Evolutionary conservation across 176 grass and related monocot species (phyloP), one percentile per base, ranked within the genome.

Genomic region (Rhynchospora tenuis): DNA sequence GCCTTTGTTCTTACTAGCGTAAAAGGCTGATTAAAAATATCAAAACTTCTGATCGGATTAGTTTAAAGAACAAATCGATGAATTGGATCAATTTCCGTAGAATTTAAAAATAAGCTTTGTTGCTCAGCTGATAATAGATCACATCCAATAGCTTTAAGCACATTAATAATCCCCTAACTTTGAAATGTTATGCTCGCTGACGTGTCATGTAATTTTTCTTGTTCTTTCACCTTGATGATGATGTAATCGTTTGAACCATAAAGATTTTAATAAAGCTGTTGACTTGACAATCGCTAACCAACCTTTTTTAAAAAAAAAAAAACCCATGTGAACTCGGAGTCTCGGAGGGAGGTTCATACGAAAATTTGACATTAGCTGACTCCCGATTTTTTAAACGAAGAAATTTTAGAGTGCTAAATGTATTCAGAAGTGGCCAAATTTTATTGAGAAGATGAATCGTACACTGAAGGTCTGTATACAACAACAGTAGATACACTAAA

Each of bases 401-500:
- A 29, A 55, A 27, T 28, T 47, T 43, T 50, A 23, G 23, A 48
- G 51, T 74, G 46, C 50, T 28, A 61, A 81, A 62, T 10, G 10
- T 9, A 66, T 51, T 65, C 22, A 48, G 61, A 24, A 47, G 64
- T 5, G 20, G 59, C 6, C 23, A 65, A 64, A 11, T 29, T 66
- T 66, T 82, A 66, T 82, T 82, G 61, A n/a, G 12, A 62, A 14
- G 9, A 67, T 66, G 20, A 66, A 82, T 76, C 50, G 15, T 82
- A 66, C 80, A 82, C 78, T 80, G 29, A 31, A 80, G 76, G 77
- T 80, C 51, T 43, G 77, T 59, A 80, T 80, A 65, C 59, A 65
- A 81, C 45, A 81, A 63, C 42, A 81, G n/a, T 81, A 81, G 79
- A 23, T 81, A 81, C 60, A 81, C 59, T 81, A 65, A 81, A 24